Base-by-base conservation (phyloP, 441 rosid species). In the Pelargonium citronellum region DNA sequence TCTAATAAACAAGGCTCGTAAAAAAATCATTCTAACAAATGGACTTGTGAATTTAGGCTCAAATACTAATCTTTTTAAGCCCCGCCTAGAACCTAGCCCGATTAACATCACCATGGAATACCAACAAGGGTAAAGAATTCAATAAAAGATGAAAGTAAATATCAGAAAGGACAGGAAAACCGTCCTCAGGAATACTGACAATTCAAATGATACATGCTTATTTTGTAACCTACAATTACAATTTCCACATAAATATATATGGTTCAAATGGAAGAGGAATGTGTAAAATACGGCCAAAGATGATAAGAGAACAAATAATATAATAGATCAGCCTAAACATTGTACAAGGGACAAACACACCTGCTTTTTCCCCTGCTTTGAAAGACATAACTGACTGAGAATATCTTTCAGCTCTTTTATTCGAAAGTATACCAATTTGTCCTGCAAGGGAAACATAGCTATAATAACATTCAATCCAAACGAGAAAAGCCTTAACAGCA, bases 281-380 rank as follows among this genome's bases (percentile, higher is more conserved):
- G 67, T 34, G 67, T 13, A 30, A 64, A 57, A 34, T 17, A 34
- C 15, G n/a, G 22, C 44, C 15, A 64, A 64, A 13, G 67, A 64
- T 34, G 67, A 15, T 64, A 64, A n/a, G 44, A 39, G 15, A 16
- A 64, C 17, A 62, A 64, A 37, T 64, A 34, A 39, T 39, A 39
- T 39, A 39, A 7, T 39, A 39, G 43, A 39, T 39, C 43, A 7
- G 43, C 61, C 69, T 20, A 30, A 41, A 34, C 44, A 76, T 43
- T 22, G 65, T 13, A 65, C 34, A 44, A 66, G 47, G 55, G 43
- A 39, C 6, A 39, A 73, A 16, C 73, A 65, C 65, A 92, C 99
- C 96, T 92, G 97, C 74, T 90, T 95, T 83, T 87, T 92, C 72
- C 99, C 99, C 79, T 95, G 99, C 84, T 95, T 95, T 72, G 99